phyloP scores from a whole-genome alignment of 257 asterid species.

The Solanum lignicaule region DNA sequence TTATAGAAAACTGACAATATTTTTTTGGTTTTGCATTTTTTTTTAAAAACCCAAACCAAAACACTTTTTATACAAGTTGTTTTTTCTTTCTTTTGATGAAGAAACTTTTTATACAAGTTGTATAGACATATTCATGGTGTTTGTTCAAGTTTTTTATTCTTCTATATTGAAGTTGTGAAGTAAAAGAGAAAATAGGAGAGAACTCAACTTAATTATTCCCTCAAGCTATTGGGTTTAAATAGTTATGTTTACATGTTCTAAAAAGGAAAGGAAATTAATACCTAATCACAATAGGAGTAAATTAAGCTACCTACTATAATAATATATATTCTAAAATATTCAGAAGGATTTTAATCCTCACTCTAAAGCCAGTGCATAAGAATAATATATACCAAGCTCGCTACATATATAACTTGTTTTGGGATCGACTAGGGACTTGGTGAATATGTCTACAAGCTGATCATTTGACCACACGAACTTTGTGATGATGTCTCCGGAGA shows the following conservation, averaged over 20 bases:
- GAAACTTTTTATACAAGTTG: neutral
- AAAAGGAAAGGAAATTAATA: neutral
- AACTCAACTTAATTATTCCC: neutral
- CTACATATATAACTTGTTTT: neutral
- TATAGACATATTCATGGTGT: neutral
- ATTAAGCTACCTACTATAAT: neutral
- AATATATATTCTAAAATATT: neutral
- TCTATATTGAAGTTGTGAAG: neutral
- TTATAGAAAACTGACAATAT: neutral
- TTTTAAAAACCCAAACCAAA: neutral
- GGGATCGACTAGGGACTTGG: neutral
- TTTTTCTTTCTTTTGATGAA: too few relatives aligned
- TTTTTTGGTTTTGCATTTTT: neutral
- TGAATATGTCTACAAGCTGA: neutral
- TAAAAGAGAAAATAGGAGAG: neutral
- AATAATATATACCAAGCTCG: neutral
- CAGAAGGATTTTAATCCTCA: neutral
- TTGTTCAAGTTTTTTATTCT: neutral
- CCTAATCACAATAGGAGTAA: neutral
- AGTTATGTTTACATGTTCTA: neutral
- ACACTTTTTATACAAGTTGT: neutral
- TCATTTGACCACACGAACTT: neutral
- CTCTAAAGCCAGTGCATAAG: neutral
- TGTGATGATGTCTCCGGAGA: neutral
- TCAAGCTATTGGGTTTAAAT: neutral